Conservation (phyloP, 495 filamentous ascomycete genomes). For the Hypoxylon crocopeplum region DNA sequence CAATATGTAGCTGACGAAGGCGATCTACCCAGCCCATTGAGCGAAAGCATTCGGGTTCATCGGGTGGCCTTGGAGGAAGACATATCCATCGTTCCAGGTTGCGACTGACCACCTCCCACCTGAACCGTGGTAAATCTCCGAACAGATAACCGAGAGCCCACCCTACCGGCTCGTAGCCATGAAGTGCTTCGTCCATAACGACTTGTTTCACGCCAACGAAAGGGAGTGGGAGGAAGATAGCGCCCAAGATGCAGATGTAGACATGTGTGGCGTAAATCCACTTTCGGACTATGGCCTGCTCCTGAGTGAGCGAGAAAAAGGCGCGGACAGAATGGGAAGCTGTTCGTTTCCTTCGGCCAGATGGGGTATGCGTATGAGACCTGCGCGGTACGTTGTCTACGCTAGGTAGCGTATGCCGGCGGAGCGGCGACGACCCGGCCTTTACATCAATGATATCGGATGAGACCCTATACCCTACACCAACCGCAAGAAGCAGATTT, state of each 20-base stretch:
- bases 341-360: conserved; percentile 70
- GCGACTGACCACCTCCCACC: conserved; percentile 67
- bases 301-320: conserved; percentile 79
- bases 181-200: conserved; percentile 68
- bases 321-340: conserved; percentile 71
- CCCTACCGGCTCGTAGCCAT: conserved; percentile 80
- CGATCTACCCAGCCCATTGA: conserved; percentile 65
- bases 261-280: conserved; percentile 84
- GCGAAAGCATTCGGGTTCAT: conserved; percentile 35
- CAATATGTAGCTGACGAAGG: conserved; percentile 64
- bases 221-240: conserved; percentile 62
- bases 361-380: conserved; percentile 60
- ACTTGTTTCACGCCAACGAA: conserved; percentile 68
- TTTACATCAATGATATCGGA: conserved; percentile 27
- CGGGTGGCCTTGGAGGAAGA: conserved; percentile 61
- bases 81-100: conserved; percentile 79
- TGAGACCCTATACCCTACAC: conserved; percentile 15
- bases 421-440: conserved; percentile 26
- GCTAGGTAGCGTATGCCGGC: conserved; percentile 63
- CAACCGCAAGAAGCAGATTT: neutral
- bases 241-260: conserved; percentile 66
- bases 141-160: conserved; percentile 93
- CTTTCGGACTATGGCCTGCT: conserved; percentile 76
- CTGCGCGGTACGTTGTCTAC: conserved; percentile 37
- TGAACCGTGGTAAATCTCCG: conserved; percentile 74